Percentiles rank a stretch among this genome's conserved stretches.
Conservation (phyloP, 768 basidiomycete species). For the Gloeopeniophorella convolvens region DNA sequence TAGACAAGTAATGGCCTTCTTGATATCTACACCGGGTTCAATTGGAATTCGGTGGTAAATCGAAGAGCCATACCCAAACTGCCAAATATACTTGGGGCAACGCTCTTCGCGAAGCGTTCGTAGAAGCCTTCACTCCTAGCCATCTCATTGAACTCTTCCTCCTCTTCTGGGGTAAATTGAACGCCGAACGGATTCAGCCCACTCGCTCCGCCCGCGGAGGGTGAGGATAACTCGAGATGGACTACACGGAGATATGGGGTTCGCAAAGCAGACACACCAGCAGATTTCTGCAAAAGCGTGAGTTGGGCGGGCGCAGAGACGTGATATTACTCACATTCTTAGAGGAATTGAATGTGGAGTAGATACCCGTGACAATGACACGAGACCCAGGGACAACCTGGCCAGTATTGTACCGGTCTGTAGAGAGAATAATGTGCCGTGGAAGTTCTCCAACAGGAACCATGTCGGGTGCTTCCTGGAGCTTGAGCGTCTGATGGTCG, state of each 20-base stretch:
- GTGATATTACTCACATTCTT: constrained; percentile 55
- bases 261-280: constrained; percentile 83
- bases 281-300: constrained; percentile 49
- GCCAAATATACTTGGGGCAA: constrained; percentile 96
- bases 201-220: constrained; percentile 59
- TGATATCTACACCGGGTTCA: constrained; percentile 63
- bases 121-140: constrained; percentile 85
- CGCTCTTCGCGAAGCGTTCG: constrained; percentile 88
- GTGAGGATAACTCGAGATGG: constrained; percentile 85
- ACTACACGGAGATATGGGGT: constrained; percentile 92
- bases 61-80: constrained; percentile 62
- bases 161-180: constrained; percentile 91
- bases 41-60: not conserved
- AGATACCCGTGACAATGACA: constrained; percentile 92
- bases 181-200: constrained; percentile 80
- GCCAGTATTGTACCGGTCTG: constrained; percentile 86
- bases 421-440: constrained; percentile 87
- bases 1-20: constrained; percentile 95
- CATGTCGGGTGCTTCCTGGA: constrained; percentile 99
- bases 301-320: not conserved
- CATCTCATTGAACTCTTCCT: constrained; percentile 93
- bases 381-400: constrained; percentile 95
- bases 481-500: constrained; percentile 93
- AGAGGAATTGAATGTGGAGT: constrained; percentile 88
- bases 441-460: constrained; percentile 98